phyloP scores from a whole-genome alignment of 2,329 filamentous ascomycete genomes.

The Neonectria coccinea region DNA sequence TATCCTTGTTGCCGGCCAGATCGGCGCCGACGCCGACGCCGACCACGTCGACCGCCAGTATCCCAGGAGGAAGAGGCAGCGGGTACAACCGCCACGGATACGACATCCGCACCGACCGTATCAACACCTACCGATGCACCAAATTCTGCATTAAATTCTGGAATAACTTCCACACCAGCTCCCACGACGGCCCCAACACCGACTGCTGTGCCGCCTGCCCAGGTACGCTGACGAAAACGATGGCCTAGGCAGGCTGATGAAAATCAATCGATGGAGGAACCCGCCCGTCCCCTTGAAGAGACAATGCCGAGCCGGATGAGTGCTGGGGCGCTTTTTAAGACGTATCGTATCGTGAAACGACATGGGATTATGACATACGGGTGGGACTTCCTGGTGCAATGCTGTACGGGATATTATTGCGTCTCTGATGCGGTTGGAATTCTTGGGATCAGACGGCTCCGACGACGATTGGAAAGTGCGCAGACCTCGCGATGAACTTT shows the following conservation, averaged over 20 bases:
- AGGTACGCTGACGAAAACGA: neutral
- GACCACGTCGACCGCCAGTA: constrained; percentile 34
- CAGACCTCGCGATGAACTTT: neutral
- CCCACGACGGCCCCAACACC: neutral
- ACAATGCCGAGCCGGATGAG: neutral
- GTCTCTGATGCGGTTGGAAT: neutral
- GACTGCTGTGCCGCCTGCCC: neutral
- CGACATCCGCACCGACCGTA: neutral
- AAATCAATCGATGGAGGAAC: neutral
- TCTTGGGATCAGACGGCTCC: neutral
- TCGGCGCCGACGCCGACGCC: constrained; percentile 32
- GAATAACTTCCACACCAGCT: neutral
- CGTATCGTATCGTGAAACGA: neutral
- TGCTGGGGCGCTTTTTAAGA: neutral
- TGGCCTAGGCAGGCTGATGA: neutral
- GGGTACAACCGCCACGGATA: constrained; percentile 21
- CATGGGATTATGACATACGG: neutral
- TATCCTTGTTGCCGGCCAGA: constrained; percentile 47
- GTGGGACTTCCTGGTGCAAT: neutral
- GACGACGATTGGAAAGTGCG: neutral
- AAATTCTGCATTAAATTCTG: neutral
- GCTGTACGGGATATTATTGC: neutral
- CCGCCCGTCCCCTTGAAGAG: neutral
- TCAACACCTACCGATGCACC: neutral
- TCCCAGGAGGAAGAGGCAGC: constrained; percentile 31